Percentiles rank a stretch among this genome's conserved stretches.
Evolutionary conservation across 78 protist genomes (phyloP).

Genomic region (Bigelowiella natans): DNA sequence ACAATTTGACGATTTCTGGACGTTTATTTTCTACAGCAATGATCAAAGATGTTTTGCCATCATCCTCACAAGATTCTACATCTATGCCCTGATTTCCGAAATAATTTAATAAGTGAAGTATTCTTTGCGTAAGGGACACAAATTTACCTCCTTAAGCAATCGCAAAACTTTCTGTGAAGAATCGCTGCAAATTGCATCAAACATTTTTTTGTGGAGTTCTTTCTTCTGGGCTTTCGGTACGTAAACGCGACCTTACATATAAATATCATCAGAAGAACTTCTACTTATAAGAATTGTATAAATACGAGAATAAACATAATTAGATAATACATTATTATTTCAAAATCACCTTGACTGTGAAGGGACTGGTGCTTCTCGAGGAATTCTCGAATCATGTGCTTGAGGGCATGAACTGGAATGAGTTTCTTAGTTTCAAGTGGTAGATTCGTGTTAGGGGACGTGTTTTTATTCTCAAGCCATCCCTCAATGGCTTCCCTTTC

Average conservation of each 20-base stretch:
- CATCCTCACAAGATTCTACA: neutral
- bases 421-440: neutral
- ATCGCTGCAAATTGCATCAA: neutral
- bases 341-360: neutral
- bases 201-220: neutral
- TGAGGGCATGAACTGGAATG: conserved; percentile 4
- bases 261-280: too few species aligned
- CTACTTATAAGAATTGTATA: too few species aligned
- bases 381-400: conserved; percentile 10
- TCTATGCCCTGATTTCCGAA: neutral
- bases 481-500: conserved; percentile 43
- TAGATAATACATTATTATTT: too few species aligned
- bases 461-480: conserved; percentile 29
- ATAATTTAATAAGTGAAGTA: neutral
- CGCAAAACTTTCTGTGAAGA: neutral
- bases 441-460: conserved; percentile 1
- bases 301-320: too few species aligned
- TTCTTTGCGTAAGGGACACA: too few species aligned
- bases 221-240: neutral
- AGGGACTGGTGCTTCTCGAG: neutral
- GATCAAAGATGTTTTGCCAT: neutral
- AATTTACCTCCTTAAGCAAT: neutral
- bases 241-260: neutral
- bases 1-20: neutral
- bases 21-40: neutral